A percentile compares a stretch with the other conserved stretches of the same genome.
Conservation (phyloP, 2,329 filamentous ascomycete species). For the Botrytis byssoidea region DNA sequence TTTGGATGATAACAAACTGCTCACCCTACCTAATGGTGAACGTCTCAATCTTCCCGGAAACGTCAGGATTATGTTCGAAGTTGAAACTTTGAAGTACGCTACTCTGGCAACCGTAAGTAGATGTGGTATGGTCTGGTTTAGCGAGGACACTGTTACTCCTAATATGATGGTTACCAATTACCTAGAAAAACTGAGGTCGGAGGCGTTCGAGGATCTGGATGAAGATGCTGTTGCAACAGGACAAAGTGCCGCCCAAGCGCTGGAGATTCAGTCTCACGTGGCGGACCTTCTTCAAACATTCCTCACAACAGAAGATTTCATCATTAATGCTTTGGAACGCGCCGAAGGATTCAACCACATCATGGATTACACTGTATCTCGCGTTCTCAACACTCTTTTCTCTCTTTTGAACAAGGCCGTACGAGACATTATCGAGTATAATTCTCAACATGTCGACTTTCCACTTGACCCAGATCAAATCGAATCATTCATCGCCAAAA, state of each 20-base stretch:
- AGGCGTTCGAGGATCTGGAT: conserved; percentile 91
- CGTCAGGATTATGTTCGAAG: conserved; percentile 99
- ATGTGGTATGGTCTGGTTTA: conserved; percentile 99
- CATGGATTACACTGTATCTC: conserved; percentile 94
- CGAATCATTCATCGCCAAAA: conserved; percentile 88
- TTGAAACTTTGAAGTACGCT: conserved; percentile 95
- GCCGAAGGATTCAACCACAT: conserved; percentile 85
- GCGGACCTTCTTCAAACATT: conserved; percentile 76
- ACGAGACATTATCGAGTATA: conserved; percentile 91
- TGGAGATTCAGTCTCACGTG: conserved; percentile 74
- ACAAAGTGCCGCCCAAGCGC: conserved; percentile 72
- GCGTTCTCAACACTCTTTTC: conserved; percentile 89
- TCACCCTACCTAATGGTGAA: conserved; percentile 96
- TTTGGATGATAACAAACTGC: conserved; percentile 95
- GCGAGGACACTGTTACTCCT: conserved; percentile 91
- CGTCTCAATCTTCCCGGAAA: conserved; percentile 92
- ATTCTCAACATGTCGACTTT: conserved; percentile 90
- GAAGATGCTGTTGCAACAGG: conserved; percentile 81
- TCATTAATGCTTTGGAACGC: conserved; percentile 72
- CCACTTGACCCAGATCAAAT: conserved; percentile 86
- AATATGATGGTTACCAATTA: conserved; percentile 93
- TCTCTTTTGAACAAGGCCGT: conserved; percentile 93
- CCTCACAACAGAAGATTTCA: conserved; percentile 76
- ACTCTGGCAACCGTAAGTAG: conserved; percentile 98
- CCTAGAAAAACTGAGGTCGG: conserved; percentile 75